Percentiles rank a stretch among this genome's conserved stretches.
These are phyloP conservation scores for Mortierella sp. DNA, from an alignment of 371 early-diverging fungal genomes.

Conservation along the genomic window DNA sequence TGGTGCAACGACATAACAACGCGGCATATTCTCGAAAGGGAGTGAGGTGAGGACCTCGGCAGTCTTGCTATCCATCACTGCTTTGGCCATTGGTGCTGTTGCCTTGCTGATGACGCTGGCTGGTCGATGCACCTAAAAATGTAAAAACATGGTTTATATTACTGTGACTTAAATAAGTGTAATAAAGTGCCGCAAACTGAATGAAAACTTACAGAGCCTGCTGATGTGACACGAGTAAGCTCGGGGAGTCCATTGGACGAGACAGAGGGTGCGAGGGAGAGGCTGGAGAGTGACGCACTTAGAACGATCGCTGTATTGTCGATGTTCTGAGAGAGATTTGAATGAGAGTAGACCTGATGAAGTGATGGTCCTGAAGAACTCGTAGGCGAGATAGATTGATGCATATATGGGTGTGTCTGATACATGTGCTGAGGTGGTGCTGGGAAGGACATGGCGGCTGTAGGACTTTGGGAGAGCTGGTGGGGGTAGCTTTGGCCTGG, in stretches of 20 bases:
- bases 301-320: conserved; percentile 29
- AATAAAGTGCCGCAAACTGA: neutral
- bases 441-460: neutral
- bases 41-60: conserved; percentile 39
- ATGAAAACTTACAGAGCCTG: conserved; percentile 21
- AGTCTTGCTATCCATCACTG: conserved; percentile 34
- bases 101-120: conserved; percentile 16
- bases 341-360: conserved; percentile 9
- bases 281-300: conserved; percentile 28
- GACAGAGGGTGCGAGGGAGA: conserved; percentile 24
- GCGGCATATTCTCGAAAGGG: conserved; percentile 41
- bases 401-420: neutral
- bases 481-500: neutral
- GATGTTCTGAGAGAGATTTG: conserved; percentile 21
- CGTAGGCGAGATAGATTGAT: conserved; percentile 1
- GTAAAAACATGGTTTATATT: too few species aligned
- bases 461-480: neutral
- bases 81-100: neutral
- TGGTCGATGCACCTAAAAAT: conserved; percentile 3
- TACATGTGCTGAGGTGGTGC: neutral
- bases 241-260: conserved; percentile 8
- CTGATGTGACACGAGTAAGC: conserved; percentile 21
- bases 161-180: neutral
- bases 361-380: conserved; percentile 9
- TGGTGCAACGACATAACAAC: conserved; percentile 35